phyloP scores from a whole-genome alignment of 1,284 basidiomycete genomes.

The Malassezia obtusa region DNA sequence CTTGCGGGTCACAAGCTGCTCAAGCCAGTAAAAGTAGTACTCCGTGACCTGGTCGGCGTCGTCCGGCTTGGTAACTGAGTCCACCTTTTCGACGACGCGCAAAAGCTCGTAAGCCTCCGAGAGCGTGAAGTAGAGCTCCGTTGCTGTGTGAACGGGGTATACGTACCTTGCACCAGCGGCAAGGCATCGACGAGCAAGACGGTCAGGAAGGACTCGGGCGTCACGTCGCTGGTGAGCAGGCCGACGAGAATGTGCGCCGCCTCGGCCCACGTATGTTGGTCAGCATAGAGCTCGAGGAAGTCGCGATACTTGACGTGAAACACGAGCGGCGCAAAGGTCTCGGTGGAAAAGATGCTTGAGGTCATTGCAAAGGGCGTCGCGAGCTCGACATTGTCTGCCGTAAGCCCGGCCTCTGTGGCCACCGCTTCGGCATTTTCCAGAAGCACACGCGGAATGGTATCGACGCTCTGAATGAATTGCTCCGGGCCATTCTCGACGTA shows the following conservation, averaged over 20 bases:
- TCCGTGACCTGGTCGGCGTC: constrained; percentile 23
- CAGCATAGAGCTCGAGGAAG: constrained; percentile 33
- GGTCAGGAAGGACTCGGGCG: constrained; percentile 38
- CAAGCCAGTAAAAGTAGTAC: constrained; percentile 32
- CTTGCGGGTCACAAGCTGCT: constrained; percentile 24
- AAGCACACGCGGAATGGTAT: constrained; percentile 34
- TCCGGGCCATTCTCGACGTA: constrained; percentile 31
- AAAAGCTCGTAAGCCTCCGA: constrained; percentile 39
- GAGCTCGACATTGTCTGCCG: not conserved
- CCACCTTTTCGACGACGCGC: constrained; percentile 36
- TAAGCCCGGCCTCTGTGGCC: not conserved
- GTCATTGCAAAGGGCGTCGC: not conserved
- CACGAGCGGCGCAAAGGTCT: constrained; percentile 23
- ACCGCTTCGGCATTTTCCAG: constrained; percentile 17
- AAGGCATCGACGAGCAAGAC: constrained; percentile 40
- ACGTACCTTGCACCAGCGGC: constrained; percentile 29
- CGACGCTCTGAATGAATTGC: constrained; percentile 32
- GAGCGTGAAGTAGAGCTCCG: constrained; percentile 21
- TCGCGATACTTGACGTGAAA: constrained; percentile 44
- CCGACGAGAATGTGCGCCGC: constrained; percentile 35
- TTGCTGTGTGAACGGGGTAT: not conserved
- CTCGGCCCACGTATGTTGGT: constrained; percentile 19
- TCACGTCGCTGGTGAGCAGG: constrained; percentile 35
- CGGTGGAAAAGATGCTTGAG: constrained; percentile 24
- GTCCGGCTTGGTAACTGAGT: constrained; percentile 17